Base-by-base conservation (phyloP, 1,284 basidiomycete species). In the Coniferiporia weirii region DNA sequence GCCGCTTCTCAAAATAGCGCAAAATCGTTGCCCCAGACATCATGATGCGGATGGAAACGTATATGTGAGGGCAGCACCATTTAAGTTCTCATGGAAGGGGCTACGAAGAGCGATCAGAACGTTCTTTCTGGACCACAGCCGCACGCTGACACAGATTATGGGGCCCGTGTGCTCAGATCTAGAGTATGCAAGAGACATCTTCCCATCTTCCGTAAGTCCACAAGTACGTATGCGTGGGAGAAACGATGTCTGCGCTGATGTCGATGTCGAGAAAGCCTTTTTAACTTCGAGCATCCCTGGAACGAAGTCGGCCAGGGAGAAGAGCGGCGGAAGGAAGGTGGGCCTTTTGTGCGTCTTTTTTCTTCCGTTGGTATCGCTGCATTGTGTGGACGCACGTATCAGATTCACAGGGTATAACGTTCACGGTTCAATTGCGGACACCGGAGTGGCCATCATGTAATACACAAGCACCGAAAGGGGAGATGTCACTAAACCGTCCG, bases 401-500 rank as follows among this genome's bases (percentile, higher is more conserved):
- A n/a, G 47, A 2, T 44, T 49, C 38, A 40, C 15, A 40, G 50
- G 40, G 57, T 45, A 40, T 54, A 54, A 27, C 27, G 27, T 27
- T 27, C 27, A 27, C 27, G 27, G 27, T 27, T 27, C 27, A 27
- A 27, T 27, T 27, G 27, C 27, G 27, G 5, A 27, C 27, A 27
- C 27, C 2, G 27, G 27, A 27, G 27, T 27, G 36, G 20, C 2
- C 34, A 43, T 40, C 55, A 53, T 34, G 49, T 56, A 40, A 49
- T 61, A 61, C 59, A 61, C 20, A 52, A 10, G n/a, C 36, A 47
- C 34, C 38, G 34, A n/a, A 48, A 47, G 46, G 9, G 32, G 35
- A 44, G 46, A 13, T 19, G n/a, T 40, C 19, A 32, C 49, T 56
- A 80, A 64, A 75, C 69, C 64, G 78, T 80, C 69, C 79, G 79